These are phyloP conservation scores for Phytophthora sp. DNA, from an alignment of 352 stramenopile genomes.

Conservation along the genomic window DNA sequence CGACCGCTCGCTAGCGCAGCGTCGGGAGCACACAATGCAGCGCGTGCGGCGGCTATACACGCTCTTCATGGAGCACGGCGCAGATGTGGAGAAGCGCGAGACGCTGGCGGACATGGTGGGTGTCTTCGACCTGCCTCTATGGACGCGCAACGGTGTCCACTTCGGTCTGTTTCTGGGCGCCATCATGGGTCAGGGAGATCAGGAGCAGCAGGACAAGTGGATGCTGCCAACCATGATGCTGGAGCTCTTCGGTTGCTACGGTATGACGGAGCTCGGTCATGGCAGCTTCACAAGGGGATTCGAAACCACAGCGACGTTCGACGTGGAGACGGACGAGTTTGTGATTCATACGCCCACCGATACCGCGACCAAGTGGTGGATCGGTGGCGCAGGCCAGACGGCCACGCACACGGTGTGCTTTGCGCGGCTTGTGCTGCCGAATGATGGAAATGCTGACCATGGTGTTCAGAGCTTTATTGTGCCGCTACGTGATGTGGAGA, in stretches of 20 bases:
- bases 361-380: slow-evolving; percentile 97
- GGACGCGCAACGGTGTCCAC: slow-evolving; percentile 82
- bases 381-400: slow-evolving; percentile 92
- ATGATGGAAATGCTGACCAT: slow-evolving; percentile 56
- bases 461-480: slow-evolving; percentile 98
- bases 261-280: slow-evolving; percentile 93
- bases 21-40: slow-evolving; percentile 55
- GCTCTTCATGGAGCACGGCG: slow-evolving; percentile 67
- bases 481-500: slow-evolving; percentile 90
- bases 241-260: slow-evolving; percentile 86
- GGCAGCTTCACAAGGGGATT: slow-evolving; percentile 88
- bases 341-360: slow-evolving; percentile 96
- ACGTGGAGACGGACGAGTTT: slow-evolving; percentile 89
- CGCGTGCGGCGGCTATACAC: slow-evolving; percentile 63
- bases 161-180: slow-evolving; percentile 85
- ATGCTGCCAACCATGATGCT: slow-evolving; percentile 74
- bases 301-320: slow-evolving; percentile 96
- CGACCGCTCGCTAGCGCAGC: slow-evolving; percentile 57
- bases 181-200: slow-evolving; percentile 73
- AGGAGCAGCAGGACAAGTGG: slow-evolving; percentile 87
- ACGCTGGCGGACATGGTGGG: slow-evolving; percentile 66
- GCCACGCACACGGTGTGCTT: slow-evolving; percentile 96
- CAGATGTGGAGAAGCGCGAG: slow-evolving; percentile 62
- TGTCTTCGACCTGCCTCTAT: slow-evolving; percentile 68
- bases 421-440: slow-evolving; percentile 87